These are phyloP conservation scores for Rhizopogon salebrosus DNA, from an alignment of 768 basidiomycete genomes.

Conservation along the genomic window DNA sequence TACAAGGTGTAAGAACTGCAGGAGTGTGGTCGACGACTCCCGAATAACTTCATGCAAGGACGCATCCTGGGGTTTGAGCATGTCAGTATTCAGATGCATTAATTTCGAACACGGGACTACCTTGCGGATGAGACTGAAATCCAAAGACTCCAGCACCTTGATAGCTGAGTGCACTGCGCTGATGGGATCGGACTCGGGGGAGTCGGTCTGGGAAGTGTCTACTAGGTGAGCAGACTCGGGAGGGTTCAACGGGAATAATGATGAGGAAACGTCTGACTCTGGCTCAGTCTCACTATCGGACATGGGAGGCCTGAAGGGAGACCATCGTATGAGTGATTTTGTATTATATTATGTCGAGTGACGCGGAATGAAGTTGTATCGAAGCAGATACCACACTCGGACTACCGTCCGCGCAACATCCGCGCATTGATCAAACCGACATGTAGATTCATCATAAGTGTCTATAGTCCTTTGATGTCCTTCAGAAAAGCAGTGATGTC, in stretches of 20 bases:
- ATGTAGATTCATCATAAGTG: neutral
- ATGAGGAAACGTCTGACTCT: conserved; percentile 30
- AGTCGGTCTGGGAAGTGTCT: neutral
- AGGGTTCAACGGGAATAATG: conserved; percentile 7
- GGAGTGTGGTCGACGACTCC: conserved; percentile 27
- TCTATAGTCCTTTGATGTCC: conserved; percentile 49
- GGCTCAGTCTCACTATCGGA: conserved; percentile 53
- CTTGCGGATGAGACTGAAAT: conserved; percentile 26
- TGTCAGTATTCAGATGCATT: neutral
- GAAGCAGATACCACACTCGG: neutral
- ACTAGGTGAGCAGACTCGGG: neutral
- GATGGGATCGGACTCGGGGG: neutral
- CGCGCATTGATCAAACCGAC: neutral
- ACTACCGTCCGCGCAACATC: neutral
- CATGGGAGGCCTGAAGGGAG: conserved; percentile 13
- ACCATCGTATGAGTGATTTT: neutral
- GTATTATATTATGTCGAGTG: neutral
- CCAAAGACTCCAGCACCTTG: conserved; percentile 19
- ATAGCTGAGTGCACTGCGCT: conserved; percentile 19
- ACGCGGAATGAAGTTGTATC: neutral
- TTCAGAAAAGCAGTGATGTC: conserved; percentile 53
- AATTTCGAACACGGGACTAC: conserved; percentile 7
- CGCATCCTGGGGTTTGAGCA: conserved; percentile 25
- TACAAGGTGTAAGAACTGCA: conserved; percentile 25
- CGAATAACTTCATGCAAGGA: conserved; percentile 30